Base-by-base conservation (phyloP, 2,329 filamentous ascomycete species). In the Paracamarosporium sp. region DNA sequence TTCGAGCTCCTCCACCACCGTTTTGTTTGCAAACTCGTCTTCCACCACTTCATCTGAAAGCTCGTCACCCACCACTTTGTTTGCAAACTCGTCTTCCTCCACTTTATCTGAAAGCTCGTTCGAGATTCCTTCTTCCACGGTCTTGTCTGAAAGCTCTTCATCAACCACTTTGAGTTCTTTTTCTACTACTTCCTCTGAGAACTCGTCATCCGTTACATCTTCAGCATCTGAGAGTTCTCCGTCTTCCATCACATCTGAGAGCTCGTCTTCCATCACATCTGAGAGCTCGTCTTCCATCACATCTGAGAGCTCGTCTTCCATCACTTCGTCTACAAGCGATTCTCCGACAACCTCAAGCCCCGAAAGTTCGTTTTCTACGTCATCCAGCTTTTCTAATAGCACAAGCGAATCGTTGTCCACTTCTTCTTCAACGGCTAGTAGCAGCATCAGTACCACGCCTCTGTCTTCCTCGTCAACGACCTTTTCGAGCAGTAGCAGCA, bases 401-500 rank as follows among this genome's bases (percentile, higher is more conserved):
- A 41, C 4, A 5, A 41, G 38, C 24, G 5, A 5, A 2, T 12
- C 4, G 40, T 25, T 12, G 5, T 31, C 43, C 20, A 25, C 41
- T 3, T 27, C 41, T 1, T 46, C 30, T 2, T 36, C 30, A 11
- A 47, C 44, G 43, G 22, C n/a, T 22, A 31, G 43, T 35, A 22
- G 6, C n/a, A 41, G 38, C 38, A 22, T 2, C 44, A 33, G 25
- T 24, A 27, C 24, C 11, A 6, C 43, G 15, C 30, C 43, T 7
- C 22, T 15, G 43, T 45, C 41, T 4, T 15, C 25, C 9, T 44
- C 43, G 13, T 44, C 22, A 7, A 20, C 44, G 4, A 47, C 28
- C 13, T 30, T 27, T 2, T 31, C 50, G 4, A 55, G 54, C 12
- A 55, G 45, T 22, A 52, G 28, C n/a, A 56, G 40, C 24, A 47